These are phyloP conservation scores for Mesotaenium endlicherianum DNA, from an alignment of 139 green algal genomes.

Conservation along the genomic window DNA sequence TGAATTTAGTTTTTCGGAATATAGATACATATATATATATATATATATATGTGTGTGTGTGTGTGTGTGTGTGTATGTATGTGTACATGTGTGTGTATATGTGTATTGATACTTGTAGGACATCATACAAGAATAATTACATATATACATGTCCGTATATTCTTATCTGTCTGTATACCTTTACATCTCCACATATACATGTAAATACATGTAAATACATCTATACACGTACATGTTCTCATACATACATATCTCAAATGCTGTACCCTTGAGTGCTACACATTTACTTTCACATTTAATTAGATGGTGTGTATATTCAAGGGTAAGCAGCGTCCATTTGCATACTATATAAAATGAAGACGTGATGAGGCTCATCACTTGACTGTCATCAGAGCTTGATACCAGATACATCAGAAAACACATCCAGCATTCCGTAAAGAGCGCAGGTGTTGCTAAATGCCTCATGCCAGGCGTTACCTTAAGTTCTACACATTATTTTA, in stretches of 20 bases:
- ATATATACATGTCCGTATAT: not conserved
- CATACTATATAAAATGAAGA: too few species aligned
- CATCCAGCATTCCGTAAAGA: too few species aligned
- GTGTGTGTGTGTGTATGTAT: not conserved
- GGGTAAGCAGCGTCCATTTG: too few species aligned
- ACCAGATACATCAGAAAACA: too few species aligned
- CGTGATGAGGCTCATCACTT: too few species aligned
- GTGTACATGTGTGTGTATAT: not conserved
- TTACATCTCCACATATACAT: conserved; percentile 4
- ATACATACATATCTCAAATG: not conserved
- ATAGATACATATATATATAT: conserved; percentile 15
- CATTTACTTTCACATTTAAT: too few species aligned
- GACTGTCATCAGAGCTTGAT: too few species aligned
- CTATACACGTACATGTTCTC: conserved; percentile 9
- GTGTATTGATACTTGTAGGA: not conserved
- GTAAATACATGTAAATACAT: conserved; percentile 9
- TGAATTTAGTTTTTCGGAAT: not conserved
- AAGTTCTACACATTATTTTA: too few species aligned
- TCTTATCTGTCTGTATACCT: not conserved
- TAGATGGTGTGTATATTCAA: too few species aligned
- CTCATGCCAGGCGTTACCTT: too few species aligned
- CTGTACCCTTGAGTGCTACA: too few species aligned
- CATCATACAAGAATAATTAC: not conserved
- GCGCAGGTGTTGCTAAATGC: too few species aligned
- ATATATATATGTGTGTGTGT: not conserved